Evolutionary conservation across 2,329 filamentous ascomycete genomes (phyloP).

Genomic region (Leptographium radiaticola): DNA sequence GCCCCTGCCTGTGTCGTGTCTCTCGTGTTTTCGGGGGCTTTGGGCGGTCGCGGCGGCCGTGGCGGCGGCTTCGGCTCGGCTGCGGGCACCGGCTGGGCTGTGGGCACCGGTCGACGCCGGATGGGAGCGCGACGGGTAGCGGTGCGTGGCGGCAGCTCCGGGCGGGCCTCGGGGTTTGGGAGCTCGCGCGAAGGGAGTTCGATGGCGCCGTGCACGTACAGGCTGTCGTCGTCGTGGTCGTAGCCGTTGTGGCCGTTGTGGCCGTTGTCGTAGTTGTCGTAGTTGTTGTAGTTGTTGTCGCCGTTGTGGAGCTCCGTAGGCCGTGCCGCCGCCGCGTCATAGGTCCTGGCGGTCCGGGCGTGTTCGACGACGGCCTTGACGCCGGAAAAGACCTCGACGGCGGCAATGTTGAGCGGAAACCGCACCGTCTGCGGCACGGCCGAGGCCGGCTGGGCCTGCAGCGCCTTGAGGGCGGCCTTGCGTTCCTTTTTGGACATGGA

Average conservation of each 20-base stretch:
- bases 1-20: background rate
- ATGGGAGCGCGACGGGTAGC: background rate
- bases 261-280: background rate
- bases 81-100: background rate
- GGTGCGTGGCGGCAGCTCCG: background rate
- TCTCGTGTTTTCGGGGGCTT: background rate
- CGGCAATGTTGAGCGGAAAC: slow-evolving; percentile 63
- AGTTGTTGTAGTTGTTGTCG: background rate
- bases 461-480: slow-evolving; percentile 21
- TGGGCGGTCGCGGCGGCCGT: background rate
- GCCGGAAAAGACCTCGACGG: slow-evolving; percentile 72
- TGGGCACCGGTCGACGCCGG: background rate
- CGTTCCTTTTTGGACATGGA: slow-evolving; percentile 3
- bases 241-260: no score
- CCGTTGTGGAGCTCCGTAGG: background rate
- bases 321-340: slow-evolving; percentile 1
- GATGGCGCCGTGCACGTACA: background rate
- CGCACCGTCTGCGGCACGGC: slow-evolving; percentile 55
- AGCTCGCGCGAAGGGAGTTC: background rate
- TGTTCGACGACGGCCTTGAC: slow-evolving; percentile 34
- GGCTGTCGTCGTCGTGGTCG: background rate
- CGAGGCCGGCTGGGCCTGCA: slow-evolving; percentile 16
- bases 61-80: background rate
- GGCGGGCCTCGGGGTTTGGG: background rate
- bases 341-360: background rate